A percentile compares a stretch with the other conserved stretches of the same genome.
Conservation (phyloP, 768 basidiomycete species). For the Candolleomyces eurysporus region DNA sequence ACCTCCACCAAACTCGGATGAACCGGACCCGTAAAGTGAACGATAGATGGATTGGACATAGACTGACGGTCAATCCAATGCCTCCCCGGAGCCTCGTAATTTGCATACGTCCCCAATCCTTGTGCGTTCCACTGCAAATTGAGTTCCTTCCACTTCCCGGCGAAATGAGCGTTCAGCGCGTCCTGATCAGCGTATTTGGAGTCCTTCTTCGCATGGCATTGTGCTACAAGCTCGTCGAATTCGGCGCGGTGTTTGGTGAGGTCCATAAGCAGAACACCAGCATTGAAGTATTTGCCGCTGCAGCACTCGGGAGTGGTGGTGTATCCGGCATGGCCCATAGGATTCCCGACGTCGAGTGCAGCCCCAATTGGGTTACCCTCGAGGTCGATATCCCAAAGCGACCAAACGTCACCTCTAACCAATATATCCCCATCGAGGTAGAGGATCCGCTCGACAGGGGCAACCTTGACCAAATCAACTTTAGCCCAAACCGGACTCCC, state of each 20-base stretch:
- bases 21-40: constrained; percentile 60
- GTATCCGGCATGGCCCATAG: constrained; percentile 39
- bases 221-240: constrained; percentile 22
- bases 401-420: constrained; percentile 36
- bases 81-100: constrained; percentile 31
- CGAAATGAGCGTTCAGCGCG: constrained; percentile 46
- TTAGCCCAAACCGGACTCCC: constrained; percentile 46
- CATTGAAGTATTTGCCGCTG: constrained; percentile 47
- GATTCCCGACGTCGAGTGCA: constrained; percentile 46
- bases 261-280: constrained; percentile 53
- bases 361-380: constrained; percentile 42
- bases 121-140: constrained; percentile 53
- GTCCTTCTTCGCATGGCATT: constrained; percentile 24
- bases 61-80: constrained; percentile 27
- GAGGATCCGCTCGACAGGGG: constrained; percentile 49
- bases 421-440: constrained; percentile 56
- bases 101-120: constrained; percentile 54
- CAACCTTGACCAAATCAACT: constrained; percentile 40
- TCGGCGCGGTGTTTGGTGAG: constrained; percentile 34
- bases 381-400: constrained; percentile 47
- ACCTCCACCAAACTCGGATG: constrained; percentile 44
- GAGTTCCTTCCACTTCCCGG: constrained; percentile 39
- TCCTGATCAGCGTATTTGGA: constrained; percentile 48
- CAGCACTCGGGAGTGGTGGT: constrained; percentile 8
- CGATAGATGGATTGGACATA: constrained; percentile 42